Evolutionary conservation across 306 rosid species (phyloP).

Genomic region (Senna tora): DNA sequence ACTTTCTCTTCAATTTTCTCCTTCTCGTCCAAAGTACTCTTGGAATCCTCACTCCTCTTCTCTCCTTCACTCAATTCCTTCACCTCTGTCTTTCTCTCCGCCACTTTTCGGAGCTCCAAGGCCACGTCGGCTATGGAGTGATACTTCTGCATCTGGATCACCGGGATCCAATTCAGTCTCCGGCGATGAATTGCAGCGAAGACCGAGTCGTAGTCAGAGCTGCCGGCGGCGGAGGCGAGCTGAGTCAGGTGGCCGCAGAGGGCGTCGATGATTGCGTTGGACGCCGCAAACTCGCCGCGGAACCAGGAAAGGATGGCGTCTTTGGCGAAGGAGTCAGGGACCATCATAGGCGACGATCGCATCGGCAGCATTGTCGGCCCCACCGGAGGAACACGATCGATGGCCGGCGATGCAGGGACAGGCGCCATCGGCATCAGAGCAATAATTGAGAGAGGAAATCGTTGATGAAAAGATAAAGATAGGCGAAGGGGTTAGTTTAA

Average conservation of each 20-base stretch:
- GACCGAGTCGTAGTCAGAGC: conserved; percentile 49
- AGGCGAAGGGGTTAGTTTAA: not conserved
- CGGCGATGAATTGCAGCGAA: conserved; percentile 82
- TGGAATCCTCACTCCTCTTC: conserved; percentile 34
- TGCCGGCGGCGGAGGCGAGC: conserved; percentile 36
- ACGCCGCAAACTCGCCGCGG: conserved; percentile 93
- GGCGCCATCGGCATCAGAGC: conserved; percentile 68
- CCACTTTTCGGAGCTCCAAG: conserved; percentile 61
- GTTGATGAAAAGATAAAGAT: not conserved
- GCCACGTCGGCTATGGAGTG: conserved; percentile 86
- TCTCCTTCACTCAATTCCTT: conserved; percentile 22
- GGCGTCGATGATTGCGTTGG: conserved; percentile 88
- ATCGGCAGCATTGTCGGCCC: conserved; percentile 47
- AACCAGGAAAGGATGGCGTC: conserved; percentile 87
- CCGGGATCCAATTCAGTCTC: conserved; percentile 88
- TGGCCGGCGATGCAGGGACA: conserved; percentile 49
- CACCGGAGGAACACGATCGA: conserved; percentile 46
- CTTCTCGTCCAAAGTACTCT: conserved; percentile 15
- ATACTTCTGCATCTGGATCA: conserved; percentile 96
- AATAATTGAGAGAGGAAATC: not conserved
- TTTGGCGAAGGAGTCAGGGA: conserved; percentile 67
- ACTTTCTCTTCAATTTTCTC: conserved; percentile 42
- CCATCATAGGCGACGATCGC: conserved; percentile 50
- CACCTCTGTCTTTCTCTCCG: conserved; percentile 33
- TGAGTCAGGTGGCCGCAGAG: conserved; percentile 73